Conservation (phyloP, 75 land plant genomes). For the Larix kaempferi region DNA sequence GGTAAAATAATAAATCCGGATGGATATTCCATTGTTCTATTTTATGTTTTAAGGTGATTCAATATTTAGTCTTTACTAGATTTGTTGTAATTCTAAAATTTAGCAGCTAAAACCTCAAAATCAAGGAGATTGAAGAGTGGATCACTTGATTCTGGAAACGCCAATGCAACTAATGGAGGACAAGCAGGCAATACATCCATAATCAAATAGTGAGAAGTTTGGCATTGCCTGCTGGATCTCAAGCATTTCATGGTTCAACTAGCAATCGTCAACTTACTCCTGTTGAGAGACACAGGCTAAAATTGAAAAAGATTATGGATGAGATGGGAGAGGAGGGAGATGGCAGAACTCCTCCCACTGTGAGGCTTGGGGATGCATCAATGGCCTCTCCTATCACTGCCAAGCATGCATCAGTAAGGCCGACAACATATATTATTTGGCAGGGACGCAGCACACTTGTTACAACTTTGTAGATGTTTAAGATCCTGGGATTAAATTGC, state of each 20-base stretch:
- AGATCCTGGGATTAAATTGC: conserved; percentile 97
- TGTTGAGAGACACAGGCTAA: conserved; percentile 72
- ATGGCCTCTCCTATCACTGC: conserved; percentile 99
- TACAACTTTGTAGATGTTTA: conserved; percentile 99
- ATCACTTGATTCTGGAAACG: conserved; percentile 14
- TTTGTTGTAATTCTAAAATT: not conserved
- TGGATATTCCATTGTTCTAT: not conserved
- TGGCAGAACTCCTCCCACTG: conserved; percentile 76
- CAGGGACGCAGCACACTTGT: conserved; percentile 98
- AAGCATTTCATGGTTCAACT: not conserved
- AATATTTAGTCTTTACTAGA: not conserved
- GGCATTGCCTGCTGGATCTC: conserved; percentile 11
- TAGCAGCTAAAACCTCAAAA: conserved; percentile 29
- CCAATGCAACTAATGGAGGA: conserved; percentile 26
- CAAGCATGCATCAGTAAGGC: conserved; percentile 96
- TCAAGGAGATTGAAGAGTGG: conserved; percentile 48
- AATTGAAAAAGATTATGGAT: conserved; percentile 82
- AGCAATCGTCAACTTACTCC: conserved; percentile 57
- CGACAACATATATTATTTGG: conserved; percentile 86
- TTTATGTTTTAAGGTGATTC: not conserved
- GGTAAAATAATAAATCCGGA: not conserved
- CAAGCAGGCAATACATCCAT: conserved; percentile 17
- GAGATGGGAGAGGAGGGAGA: conserved; percentile 90
- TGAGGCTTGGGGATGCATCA: conserved; percentile 97
- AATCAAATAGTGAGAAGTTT: conserved; percentile 4